Base-by-base conservation (phyloP, 139 green algal genomes). In the Choricystis sp. region DNA sequence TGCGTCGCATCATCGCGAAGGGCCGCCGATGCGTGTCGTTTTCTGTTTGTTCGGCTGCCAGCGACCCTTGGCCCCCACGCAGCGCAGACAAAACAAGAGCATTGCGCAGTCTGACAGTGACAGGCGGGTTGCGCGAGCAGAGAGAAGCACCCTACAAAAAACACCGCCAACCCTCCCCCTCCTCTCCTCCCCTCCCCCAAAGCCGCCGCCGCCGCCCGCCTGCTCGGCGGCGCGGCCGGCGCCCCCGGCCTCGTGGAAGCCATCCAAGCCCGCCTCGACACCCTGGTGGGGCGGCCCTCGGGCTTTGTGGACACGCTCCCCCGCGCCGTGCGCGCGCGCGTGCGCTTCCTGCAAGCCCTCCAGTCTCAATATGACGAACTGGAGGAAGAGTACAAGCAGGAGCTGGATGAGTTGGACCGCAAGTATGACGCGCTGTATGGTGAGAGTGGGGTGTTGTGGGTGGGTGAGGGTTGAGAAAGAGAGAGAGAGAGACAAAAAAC, bases 361-460 rank as follows among this genome's bases (percentile, higher is more conserved):
- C 40, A 52, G 40, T 52, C 40, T 16, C 85, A 92, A 72, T 40
- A 69, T 0, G 83, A 92, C 60, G 80, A 86, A 58, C 66, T 92
- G 1, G 69, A 89, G 58, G 73, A 73, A 24, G 61, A 81, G 66
- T 93, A 82, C 60, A 64, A 71, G 9, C 83, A 86, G 68, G 81
- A 88, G 72, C 69, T 67, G 4, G 72, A 68, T n/a, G 77, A 70
- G 56, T 73, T 92, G 9, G 83, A 90, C 71, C 75, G 66, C 20
- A 89, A 87, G 65, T 92, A 90, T 61, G 76, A 79, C 66, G 77
- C 76, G 66, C 73, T 89, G 2, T 92, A 90, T 69, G 74, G 68
- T n/a, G n/a, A n/a, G n/a, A 26, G 4, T 16, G 22, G 0, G 25
- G 24, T 52, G n/a, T 58, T 60, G 31, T 3, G 3, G 4, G 23